These are phyloP conservation scores for Voacanga thouarsii DNA, from an alignment of 257 asterid species.

Conservation along the genomic window DNA sequence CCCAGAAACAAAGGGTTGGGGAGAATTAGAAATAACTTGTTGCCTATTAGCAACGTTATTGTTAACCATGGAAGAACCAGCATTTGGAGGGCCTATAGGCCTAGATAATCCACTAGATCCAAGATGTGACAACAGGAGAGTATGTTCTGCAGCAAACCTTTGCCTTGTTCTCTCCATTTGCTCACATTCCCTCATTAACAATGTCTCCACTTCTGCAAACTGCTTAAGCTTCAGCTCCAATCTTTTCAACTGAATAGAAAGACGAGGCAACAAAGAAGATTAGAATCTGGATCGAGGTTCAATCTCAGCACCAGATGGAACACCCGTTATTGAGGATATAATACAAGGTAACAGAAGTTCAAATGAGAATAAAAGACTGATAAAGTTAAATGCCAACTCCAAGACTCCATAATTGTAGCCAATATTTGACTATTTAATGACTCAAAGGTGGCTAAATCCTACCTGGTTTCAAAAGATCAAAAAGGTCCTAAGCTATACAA, in stretches of 20 bases:
- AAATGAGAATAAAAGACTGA: neutral
- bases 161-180: slow-evolving; percentile 87
- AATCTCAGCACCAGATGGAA: neutral
- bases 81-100: slow-evolving; percentile 49
- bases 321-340: neutral
- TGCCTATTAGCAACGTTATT: slow-evolving; percentile 55
- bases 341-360: neutral
- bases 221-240: slow-evolving; percentile 97
- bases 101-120: slow-evolving; percentile 55
- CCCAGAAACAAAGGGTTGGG: slow-evolving; percentile 59
- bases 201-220: slow-evolving; percentile 95
- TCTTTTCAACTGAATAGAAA: slow-evolving; percentile 69
- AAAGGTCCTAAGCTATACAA: neutral
- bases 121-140: slow-evolving; percentile 56
- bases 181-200: slow-evolving; percentile 94
- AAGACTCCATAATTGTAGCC: neutral
- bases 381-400: neutral
- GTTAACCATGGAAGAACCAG: slow-evolving; percentile 40
- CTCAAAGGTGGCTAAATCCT: neutral
- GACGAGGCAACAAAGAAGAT: neutral
- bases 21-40: slow-evolving; percentile 48
- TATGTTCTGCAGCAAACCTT: slow-evolving; percentile 61
- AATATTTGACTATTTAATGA: neutral
- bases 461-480: neutral
- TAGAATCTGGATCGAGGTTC: neutral